phyloP scores from a whole-genome alignment of 495 filamentous ascomycete species.

The Extremus antarcticus region DNA sequence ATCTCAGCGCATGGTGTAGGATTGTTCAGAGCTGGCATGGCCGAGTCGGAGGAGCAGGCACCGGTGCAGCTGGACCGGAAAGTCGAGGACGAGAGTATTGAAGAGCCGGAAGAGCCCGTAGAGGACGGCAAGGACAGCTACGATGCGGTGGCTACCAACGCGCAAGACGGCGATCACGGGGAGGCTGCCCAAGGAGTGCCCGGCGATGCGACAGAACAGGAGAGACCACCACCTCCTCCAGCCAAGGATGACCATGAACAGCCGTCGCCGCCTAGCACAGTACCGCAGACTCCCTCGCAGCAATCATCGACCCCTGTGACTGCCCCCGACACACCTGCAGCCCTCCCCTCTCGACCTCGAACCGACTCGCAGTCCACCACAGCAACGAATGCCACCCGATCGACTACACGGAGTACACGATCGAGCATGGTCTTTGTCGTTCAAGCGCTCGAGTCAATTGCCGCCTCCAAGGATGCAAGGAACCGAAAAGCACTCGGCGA shows the following conservation, averaged over 20 bases:
- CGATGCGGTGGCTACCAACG: background rate
- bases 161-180: background rate
- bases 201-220: background rate
- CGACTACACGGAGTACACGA: conserved; percentile 56
- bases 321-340: conserved; percentile 3
- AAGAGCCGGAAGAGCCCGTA: conserved; percentile 4
- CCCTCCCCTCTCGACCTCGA: conserved; percentile 18
- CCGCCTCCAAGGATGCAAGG: conserved; percentile 73
- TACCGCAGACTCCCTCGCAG: background rate
- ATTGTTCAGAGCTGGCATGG: conserved; percentile 24
- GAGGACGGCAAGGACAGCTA: background rate
- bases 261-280: background rate
- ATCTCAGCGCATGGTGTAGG: background rate
- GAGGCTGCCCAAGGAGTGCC: background rate
- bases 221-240: background rate
- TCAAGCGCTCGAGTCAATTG: conserved; percentile 82
- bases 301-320: conserved; percentile 1
- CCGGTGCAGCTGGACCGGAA: conserved; percentile 1
- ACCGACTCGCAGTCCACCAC: conserved; percentile 52
- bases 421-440: conserved; percentile 93
- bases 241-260: background rate
- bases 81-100: background rate
- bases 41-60: conserved; percentile 18
- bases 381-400: conserved; percentile 36
- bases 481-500: conserved; percentile 71